A percentile compares a stretch with the other conserved stretches of the same genome.
These are phyloP conservation scores for Fusarium algeriense DNA, from an alignment of 2,329 filamentous ascomycete genomes.

Conservation along the genomic window DNA sequence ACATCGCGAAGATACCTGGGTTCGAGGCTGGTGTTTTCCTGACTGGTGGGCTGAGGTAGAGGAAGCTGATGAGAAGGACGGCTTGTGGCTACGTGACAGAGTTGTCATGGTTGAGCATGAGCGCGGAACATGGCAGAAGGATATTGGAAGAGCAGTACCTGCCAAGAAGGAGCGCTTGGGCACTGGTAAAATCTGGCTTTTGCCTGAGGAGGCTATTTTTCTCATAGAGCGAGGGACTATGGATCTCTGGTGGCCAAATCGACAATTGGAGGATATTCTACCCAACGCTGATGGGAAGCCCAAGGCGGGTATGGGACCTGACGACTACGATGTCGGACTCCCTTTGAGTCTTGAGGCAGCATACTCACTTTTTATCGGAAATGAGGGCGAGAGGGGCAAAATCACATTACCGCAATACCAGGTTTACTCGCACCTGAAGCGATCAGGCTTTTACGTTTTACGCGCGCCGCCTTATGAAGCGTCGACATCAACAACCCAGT, in stretches of 20 bases:
- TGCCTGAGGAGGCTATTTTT: constrained; percentile 93
- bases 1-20: constrained; percentile 75
- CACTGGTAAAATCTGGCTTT: constrained; percentile 79
- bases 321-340: constrained; percentile 72
- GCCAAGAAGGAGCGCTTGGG: constrained; percentile 67
- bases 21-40: constrained; percentile 81
- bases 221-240: constrained; percentile 88
- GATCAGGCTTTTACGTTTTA: constrained; percentile 83
- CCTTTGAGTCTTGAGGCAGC: constrained; percentile 92
- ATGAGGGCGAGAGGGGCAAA: constrained; percentile 71
- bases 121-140: constrained; percentile 78
- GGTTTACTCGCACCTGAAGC: constrained; percentile 87
- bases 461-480: constrained; percentile 66
- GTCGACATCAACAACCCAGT: constrained; percentile 29
- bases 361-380: constrained; percentile 85
- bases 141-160: constrained; percentile 76
- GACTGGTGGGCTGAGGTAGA: constrained; percentile 60
- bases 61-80: constrained; percentile 43
- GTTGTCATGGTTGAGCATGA: constrained; percentile 78
- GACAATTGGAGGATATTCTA: constrained; percentile 63
- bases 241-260: constrained; percentile 85
- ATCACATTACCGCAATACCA: constrained; percentile 82
- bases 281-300: constrained; percentile 49
- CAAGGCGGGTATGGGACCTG: constrained; percentile 43
- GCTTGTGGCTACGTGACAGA: constrained; percentile 57